These are phyloP conservation scores for Chlorociboria aeruginascens DNA, from an alignment of 495 filamentous ascomycete species.

Conservation along the genomic window DNA sequence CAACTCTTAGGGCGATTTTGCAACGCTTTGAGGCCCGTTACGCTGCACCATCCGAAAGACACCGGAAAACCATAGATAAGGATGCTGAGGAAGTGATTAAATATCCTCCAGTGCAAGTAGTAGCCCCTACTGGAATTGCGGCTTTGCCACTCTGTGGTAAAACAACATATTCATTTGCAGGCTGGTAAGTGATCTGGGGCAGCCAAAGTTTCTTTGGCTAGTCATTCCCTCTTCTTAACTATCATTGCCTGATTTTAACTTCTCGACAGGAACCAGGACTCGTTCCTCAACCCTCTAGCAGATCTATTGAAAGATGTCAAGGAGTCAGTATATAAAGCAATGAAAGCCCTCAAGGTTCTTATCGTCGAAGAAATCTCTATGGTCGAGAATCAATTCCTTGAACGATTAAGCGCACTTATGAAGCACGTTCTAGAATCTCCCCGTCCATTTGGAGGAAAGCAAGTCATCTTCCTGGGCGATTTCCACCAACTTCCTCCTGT, in stretches of 20 bases:
- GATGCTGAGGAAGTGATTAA: neutral
- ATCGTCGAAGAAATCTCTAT: constrained; percentile 37
- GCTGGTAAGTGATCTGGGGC: constrained; percentile 26
- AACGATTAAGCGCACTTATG: constrained; percentile 39
- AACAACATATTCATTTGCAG: constrained; percentile 42
- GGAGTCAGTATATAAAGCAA: neutral
- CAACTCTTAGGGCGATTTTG: constrained; percentile 27
- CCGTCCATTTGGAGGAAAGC: constrained; percentile 14
- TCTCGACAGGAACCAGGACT: constrained; percentile 7
- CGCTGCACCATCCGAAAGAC: neutral
- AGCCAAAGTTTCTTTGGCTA: too few species aligned
- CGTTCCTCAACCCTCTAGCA: constrained; percentile 18
- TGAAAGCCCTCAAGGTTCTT: neutral
- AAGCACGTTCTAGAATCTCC: constrained; percentile 16
- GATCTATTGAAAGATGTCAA: constrained; percentile 8
- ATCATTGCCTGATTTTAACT: neutral
- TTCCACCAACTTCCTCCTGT: constrained; percentile 35
- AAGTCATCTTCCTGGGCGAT: constrained; percentile 31
- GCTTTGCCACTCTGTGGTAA: constrained; percentile 40
- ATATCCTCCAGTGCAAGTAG: constrained; percentile 31
- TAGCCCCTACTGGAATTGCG: constrained; percentile 44
- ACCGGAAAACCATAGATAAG: neutral
- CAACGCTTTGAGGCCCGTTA: neutral
- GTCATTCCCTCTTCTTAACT: neutral
- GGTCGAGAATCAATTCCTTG: constrained; percentile 43